phyloP scores from a whole-genome alignment of 2,329 filamentous ascomycete species.

The Xylariaceae sp. region DNA sequence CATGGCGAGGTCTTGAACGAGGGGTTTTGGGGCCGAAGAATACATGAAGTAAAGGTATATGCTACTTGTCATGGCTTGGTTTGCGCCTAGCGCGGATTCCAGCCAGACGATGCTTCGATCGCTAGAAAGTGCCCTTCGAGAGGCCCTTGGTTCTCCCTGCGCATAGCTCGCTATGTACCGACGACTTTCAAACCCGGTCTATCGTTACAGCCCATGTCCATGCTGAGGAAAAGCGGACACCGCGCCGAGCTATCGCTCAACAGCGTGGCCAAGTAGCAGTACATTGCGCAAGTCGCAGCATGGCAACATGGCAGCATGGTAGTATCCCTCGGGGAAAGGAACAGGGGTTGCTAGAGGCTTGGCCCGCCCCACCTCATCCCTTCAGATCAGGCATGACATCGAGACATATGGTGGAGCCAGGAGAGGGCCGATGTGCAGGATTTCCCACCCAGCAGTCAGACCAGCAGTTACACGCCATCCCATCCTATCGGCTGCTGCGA shows the following conservation, averaged over 20 bases:
- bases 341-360: constrained; percentile 10
- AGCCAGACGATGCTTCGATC: constrained; percentile 15
- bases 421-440: too few relatives aligned
- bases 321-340: constrained; percentile 21
- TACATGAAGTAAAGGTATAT: constrained; percentile 16
- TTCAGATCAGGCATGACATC: constrained; percentile 14
- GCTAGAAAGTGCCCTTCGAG: constrained; percentile 1
- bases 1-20: constrained; percentile 36
- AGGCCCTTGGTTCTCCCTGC: constrained; percentile 31
- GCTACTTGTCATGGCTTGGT: constrained; percentile 21
- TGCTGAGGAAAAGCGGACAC: constrained; percentile 36
- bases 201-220: constrained; percentile 25
- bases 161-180: constrained; percentile 35
- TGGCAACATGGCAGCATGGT: constrained; percentile 26
- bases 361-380: constrained; percentile 10
- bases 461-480: not conserved
- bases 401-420: constrained; percentile 5
- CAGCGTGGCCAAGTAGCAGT: constrained; percentile 35
- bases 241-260: constrained; percentile 29
- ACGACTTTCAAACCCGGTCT: constrained; percentile 29
- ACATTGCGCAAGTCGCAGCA: constrained; percentile 20
- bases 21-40: constrained; percentile 16
- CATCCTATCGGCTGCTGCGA: too few relatives aligned
- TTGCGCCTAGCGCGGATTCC: constrained; percentile 20
- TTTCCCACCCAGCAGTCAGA: constrained; percentile 1